These are phyloP conservation scores for Kurtzmaniella cleridarum DNA, from an alignment of 805 yeast genomes.

Conservation along the genomic window DNA sequence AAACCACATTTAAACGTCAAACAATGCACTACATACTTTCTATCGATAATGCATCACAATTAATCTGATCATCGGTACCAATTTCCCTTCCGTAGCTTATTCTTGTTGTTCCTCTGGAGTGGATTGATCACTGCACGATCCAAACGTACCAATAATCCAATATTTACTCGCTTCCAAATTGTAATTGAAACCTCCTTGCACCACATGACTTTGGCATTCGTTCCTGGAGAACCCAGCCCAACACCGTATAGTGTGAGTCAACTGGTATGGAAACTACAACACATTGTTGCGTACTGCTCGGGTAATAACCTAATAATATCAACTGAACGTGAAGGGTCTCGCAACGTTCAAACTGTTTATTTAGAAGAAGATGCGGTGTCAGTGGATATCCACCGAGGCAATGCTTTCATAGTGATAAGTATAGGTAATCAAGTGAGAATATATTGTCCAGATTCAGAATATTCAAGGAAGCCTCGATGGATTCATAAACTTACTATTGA, in stretches of 20 bases:
- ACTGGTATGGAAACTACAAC: slow-evolving; percentile 59
- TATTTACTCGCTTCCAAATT: neutral
- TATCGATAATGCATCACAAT: too few relatives aligned
- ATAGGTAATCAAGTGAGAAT: slow-evolving; percentile 39
- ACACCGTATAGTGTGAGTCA: slow-evolving; percentile 51
- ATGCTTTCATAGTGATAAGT: slow-evolving; percentile 58
- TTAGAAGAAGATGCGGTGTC: slow-evolving; percentile 60
- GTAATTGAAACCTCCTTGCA: neutral
- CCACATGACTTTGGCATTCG: slow-evolving; percentile 59
- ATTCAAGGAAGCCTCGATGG: slow-evolving; percentile 43
- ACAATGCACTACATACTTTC: too few relatives aligned
- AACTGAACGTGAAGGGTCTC: slow-evolving; percentile 9
- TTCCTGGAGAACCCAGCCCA: slow-evolving; percentile 81
- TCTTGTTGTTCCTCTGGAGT: too few relatives aligned
- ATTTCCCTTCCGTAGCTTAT: too few relatives aligned
- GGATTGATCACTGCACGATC: too few relatives aligned
- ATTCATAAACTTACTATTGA: slow-evolving; percentile 21
- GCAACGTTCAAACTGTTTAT: slow-evolving; percentile 65
- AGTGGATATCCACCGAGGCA: slow-evolving; percentile 55
- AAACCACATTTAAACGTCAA: too few relatives aligned
- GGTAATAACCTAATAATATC: slow-evolving; percentile 74
- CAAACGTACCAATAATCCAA: neutral
- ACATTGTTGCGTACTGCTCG: slow-evolving; percentile 71
- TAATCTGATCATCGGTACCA: too few relatives aligned
- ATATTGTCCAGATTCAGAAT: slow-evolving; percentile 54